Evolutionary conservation across 768 basidiomycete genomes (phyloP), one percentile per base, ranked within the genome.

Genomic region (Rhodotorula graminis): DNA sequence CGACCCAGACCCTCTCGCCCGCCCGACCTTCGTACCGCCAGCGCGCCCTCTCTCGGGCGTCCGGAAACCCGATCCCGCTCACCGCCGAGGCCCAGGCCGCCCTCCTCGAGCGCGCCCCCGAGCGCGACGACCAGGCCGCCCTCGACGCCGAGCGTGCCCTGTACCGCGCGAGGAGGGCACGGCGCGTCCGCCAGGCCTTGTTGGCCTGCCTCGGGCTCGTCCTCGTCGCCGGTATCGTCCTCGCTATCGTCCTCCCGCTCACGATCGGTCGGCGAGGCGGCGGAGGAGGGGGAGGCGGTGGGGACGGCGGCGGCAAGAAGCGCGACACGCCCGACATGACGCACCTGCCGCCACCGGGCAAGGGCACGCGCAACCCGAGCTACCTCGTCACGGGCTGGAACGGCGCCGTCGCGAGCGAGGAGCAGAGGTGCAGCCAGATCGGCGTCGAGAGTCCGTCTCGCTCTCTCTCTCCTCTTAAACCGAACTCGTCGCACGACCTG

Each of bases 381-480:
- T 88, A 86, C 75, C 83, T 88, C 47, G 83, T 86, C 46, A 79
- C 84, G 69, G 95, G 89, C 0, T 82, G 84, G 46, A 82, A 89
- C 73, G 95, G 91, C 10, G 95, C 93, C 0, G 93, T 97, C 27
- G 92, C 95, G 10, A 85, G 89, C 40, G 94, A 97, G 83, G 92
- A 93, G 80, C 84, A 86, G 74, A 82, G 87, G 29, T 97, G 95
- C 80, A 94, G 92, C 16, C 82, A 90, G 56, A 88, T 96, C 61
- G 95, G 94, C 6, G 87, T 96, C 3, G 82, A 87, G 10, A 83
- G 80, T 77, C 59, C 42, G 73, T 62, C 37, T 52, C 6, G 11
- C 29, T 29, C 18, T 2, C 37, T 31, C 15, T 62, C 31, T 37
- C 23, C n/a, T 3, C 19, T 19, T 27, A 40, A 7, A 25, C 3